Evolutionary conservation across 495 filamentous ascomycete species (phyloP).

Genomic region (Neurospora sp.): DNA sequence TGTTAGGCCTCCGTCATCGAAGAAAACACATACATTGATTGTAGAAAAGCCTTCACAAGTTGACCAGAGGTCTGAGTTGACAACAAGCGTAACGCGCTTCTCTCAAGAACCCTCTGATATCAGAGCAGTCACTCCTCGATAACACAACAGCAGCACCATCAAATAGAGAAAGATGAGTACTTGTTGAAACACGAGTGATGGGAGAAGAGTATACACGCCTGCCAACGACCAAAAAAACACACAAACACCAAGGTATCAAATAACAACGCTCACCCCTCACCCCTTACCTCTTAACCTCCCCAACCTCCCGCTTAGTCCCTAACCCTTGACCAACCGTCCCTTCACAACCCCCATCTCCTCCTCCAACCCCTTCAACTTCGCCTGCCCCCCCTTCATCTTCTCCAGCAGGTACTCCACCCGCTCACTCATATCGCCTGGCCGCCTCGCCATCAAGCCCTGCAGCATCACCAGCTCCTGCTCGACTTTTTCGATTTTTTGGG

Average conservation of each 20-base stretch:
- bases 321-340: constrained; percentile 37
- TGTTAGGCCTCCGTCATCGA: too few relatives aligned
- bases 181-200: neutral
- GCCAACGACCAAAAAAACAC: neutral
- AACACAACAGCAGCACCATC: neutral
- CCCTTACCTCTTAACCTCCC: neutral
- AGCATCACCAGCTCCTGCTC: constrained; percentile 69
- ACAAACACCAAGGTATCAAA: neutral
- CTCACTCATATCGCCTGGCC: constrained; percentile 49
- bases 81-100: neutral
- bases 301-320: neutral
- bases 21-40: too few relatives aligned
- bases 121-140: neutral
- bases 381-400: constrained; percentile 64
- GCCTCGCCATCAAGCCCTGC: constrained; percentile 41
- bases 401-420: constrained; percentile 60
- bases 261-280: neutral
- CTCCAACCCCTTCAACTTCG: constrained; percentile 67
- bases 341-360: constrained; percentile 58
- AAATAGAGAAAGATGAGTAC: neutral
- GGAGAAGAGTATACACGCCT: neutral
- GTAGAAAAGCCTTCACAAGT: too few relatives aligned
- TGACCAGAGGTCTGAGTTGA: neutral
- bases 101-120: neutral
- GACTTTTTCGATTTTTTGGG: constrained; percentile 60